Conservation (phyloP, 148 eudicot genomes). For the Silene conica region DNA sequence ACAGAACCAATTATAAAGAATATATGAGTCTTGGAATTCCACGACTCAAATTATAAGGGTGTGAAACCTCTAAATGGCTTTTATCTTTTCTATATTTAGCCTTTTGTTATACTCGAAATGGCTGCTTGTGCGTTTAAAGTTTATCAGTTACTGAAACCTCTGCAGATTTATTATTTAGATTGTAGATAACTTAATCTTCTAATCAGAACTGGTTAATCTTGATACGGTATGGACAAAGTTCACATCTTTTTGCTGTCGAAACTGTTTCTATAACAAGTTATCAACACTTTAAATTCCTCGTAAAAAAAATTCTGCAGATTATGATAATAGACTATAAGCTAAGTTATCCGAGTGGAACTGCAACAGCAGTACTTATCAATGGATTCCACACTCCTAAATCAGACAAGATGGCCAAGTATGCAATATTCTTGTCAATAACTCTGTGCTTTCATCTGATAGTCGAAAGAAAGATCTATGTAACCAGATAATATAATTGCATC, state of each 20-base stretch:
- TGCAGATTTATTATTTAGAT: neutral
- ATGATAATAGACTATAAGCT: slow-evolving; percentile 80
- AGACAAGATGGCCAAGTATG: slow-evolving; percentile 71
- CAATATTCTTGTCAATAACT: neutral
- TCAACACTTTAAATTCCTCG: neutral
- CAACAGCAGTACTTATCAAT: slow-evolving; percentile 85
- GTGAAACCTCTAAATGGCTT: too few species aligned
- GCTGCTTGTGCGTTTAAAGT: neutral
- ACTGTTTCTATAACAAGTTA: neutral
- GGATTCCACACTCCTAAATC: slow-evolving; percentile 80
- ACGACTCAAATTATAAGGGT: too few species aligned
- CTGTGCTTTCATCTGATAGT: neutral
- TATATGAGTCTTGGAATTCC: too few species aligned
- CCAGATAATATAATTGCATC: neutral
- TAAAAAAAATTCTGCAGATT: slow-evolving; percentile 36
- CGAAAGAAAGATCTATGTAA: slow-evolving; percentile 2
- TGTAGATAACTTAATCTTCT: neutral
- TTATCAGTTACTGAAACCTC: neutral
- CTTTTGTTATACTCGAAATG: neutral
- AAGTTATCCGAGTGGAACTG: slow-evolving; percentile 85
- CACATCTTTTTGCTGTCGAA: neutral
- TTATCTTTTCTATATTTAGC: neutral
- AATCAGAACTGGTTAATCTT: neutral
- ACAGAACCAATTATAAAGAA: too few species aligned
- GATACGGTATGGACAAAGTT: neutral